Base-by-base conservation (phyloP, 257 asterid species). In the Catharanthus roseus region DNA sequence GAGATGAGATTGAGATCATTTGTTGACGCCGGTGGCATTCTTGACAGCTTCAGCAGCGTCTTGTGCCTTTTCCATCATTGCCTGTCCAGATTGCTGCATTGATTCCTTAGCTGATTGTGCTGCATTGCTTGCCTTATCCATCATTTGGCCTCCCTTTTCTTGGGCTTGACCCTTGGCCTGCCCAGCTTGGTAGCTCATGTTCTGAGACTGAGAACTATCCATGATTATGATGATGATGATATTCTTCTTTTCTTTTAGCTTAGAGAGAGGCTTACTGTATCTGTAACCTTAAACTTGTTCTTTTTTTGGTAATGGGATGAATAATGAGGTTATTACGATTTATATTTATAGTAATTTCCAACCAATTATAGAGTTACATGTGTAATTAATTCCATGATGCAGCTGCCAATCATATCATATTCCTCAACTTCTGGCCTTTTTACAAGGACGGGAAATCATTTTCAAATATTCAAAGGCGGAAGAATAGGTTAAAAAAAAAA, bases 61-160 rank as follows among this genome's bases (percentile, higher is more conserved):
- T 23, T 77, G 75, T 29, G 82, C 84, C 65, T 29, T 69, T 23
- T 71, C 80, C 78, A 67, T 81, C 70, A 72, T 21, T 62, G 74
- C 78, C 58, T 79, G 78, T 6, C 79, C 86, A 1, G 70, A 69
- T 79, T 81, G 38, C 38, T 80, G 75, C 38, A 70, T 7, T 34
- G 83, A 31, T 41, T 83, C 85, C 69, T 72, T 80, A 15, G 77
- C 79, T 28, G 87, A 74, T 3, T 83, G 81, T 7, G 85, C 87
- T 10, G 78, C 78, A 67, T 56, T 67, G 60, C 79, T 56, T 15
- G 79, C 83, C 64, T 56, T 69, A 23, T 83, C 76, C 75, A 83
- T 72, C 83, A 77, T 34, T 51, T 80, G 84, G 63, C 50, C 72
- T 31, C 76, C 76, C 69, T 83, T 83, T 65, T 83, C 85, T 81